These are phyloP conservation scores for Cercospora beticola DNA, from an alignment of 2,329 filamentous ascomycete genomes.

Conservation along the genomic window DNA sequence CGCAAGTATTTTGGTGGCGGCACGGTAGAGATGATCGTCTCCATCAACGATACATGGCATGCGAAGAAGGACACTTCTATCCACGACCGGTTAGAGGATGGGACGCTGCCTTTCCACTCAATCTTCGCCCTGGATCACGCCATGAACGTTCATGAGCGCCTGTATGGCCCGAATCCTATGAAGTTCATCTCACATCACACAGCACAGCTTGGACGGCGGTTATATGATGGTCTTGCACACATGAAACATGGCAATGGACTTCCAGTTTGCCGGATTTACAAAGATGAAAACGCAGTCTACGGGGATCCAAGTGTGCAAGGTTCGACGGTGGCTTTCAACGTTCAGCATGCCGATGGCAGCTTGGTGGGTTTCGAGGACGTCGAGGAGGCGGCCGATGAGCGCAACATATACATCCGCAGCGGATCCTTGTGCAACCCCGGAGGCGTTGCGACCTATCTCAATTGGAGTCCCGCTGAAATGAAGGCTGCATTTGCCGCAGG, in stretches of 20 bases:
- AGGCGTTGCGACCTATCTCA: constrained; percentile 48
- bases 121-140: constrained; percentile 63
- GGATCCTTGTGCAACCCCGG: constrained; percentile 59
- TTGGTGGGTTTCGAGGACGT: constrained; percentile 59
- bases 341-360: constrained; percentile 53
- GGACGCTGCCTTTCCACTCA: constrained; percentile 64
- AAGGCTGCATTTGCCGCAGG: constrained; percentile 56
- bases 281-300: constrained; percentile 51
- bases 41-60: constrained; percentile 55
- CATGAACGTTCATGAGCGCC: constrained; percentile 55
- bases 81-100: constrained; percentile 65
- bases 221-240: constrained; percentile 51
- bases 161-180: constrained; percentile 61
- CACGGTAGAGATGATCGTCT: constrained; percentile 62
- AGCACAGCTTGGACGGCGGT: constrained; percentile 50
- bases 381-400: constrained; percentile 57
- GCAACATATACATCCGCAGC: constrained; percentile 60
- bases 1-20: constrained; percentile 68
- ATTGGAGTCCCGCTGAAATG: constrained; percentile 57
- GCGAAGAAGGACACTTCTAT: constrained; percentile 54
- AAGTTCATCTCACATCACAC: constrained; percentile 60
- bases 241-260: constrained; percentile 57
- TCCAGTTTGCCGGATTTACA: constrained; percentile 57
- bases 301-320: constrained; percentile 57
- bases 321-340: constrained; percentile 64